Percentiles rank a stretch among this genome's conserved stretches.
Evolutionary conservation across 148 eudicot species (phyloP).

Genomic region (Drosera capensis): DNA sequence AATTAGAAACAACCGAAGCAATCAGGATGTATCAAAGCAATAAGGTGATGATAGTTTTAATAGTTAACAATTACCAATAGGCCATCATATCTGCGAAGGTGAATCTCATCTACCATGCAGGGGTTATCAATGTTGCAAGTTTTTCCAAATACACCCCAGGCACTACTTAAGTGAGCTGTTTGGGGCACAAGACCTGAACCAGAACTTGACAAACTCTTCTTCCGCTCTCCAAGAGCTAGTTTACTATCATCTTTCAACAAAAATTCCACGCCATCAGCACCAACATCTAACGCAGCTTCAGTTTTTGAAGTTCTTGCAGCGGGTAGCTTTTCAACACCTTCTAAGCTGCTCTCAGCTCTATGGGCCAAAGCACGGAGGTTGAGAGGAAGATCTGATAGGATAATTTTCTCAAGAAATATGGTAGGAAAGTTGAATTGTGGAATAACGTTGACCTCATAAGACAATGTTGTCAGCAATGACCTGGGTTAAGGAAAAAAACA

Average conservation of each 20-base stretch:
- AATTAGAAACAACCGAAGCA: too few species aligned
- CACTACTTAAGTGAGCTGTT: conserved; percentile 37
- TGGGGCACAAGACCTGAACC: conserved; percentile 30
- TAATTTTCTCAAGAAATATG: conserved; percentile 90
- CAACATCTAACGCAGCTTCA: conserved; percentile 10
- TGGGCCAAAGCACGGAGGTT: conserved; percentile 91
- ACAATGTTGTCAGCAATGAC: conserved; percentile 38
- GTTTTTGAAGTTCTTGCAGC: conserved; percentile 12
- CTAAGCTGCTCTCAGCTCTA: conserved; percentile 61
- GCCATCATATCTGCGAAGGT: conserved; percentile 96
- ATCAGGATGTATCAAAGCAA: conserved; percentile 14
- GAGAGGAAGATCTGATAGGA: conserved; percentile 89
- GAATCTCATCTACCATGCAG: conserved; percentile 86
- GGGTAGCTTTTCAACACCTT: conserved; percentile 27
- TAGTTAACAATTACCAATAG: conserved; percentile 47
- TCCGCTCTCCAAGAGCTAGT: conserved; percentile 16
- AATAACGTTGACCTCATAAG: conserved; percentile 91
- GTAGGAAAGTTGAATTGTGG: conserved; percentile 90
- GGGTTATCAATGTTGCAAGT: conserved; percentile 60
- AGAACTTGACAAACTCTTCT: conserved; percentile 26
- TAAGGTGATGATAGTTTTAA: too few species aligned
- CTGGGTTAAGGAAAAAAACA: conserved; percentile 19
- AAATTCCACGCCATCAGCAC: conserved; percentile 10
- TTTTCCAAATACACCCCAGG: conserved; percentile 83
- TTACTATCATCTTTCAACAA: conserved; percentile 14